Base-by-base conservation (phyloP, 2,329 filamentous ascomycete genomes). In the Orbilia ellipsospora region DNA sequence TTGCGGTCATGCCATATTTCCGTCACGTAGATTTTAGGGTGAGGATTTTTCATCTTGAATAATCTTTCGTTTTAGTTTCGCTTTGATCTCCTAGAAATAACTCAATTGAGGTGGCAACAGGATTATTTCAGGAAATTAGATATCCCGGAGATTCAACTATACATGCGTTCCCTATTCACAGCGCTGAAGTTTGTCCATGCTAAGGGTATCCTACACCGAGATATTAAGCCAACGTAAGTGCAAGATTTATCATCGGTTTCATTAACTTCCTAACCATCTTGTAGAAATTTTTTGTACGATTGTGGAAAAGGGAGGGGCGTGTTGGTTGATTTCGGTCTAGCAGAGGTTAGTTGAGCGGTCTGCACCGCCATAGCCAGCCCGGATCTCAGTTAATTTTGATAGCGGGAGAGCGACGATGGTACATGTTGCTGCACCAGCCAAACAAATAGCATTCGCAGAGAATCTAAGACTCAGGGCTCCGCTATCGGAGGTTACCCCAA, bases 241-340 rank as follows among this genome's bases (percentile, higher is more conserved):
- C 3, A 10, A 36, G 31, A 2, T 36, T 7, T 57, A 59, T 54
- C 52, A 8, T 6, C 13, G 6, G 31, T 36, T 36, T 40, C 8
- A 13, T 56, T 4, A 1, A 15, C 12, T 13, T 54, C 5, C 78
- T 48, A 18, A 48, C 13, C 16, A 48, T 48, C 44, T 48, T 48
- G 44, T 48, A 85, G 84, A 20, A 98, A 98, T 81, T 98, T 98
- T 80, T 87, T 98, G 45, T 98, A 98, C 83, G 93, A 96, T 78
- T 92, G 92, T 0, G 84, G 88, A 10, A 88, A 90, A 51, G 88
- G 90, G 79, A 90, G 92, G 66, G 95, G 95, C 48, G 94, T 99
- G 1, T 87, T 99, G 0, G 95, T 99, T n/a, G 95, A 99, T 81
- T 99, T 99, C 84, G 95, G 95, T n/a, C 87, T 99, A 15, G 95